Percentiles rank a stretch among this genome's conserved stretches.
Conservation (phyloP, 2,329 filamentous ascomycete species). For the Clarireedia homoeocarpa region DNA sequence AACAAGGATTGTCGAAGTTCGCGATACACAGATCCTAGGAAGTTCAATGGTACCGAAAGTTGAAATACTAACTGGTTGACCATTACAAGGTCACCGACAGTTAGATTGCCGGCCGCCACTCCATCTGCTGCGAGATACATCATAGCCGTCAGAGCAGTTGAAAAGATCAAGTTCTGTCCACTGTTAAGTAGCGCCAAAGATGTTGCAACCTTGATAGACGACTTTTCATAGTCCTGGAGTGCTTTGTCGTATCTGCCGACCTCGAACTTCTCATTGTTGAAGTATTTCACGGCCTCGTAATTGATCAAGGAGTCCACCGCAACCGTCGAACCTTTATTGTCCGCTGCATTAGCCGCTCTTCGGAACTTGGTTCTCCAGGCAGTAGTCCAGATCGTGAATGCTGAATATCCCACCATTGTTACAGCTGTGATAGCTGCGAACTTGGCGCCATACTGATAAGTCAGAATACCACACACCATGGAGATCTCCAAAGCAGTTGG, state of each 20-base stretch:
- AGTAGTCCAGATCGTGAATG: constrained; percentile 95
- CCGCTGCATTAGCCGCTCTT: constrained; percentile 88
- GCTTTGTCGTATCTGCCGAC: constrained; percentile 84
- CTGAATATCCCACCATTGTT: constrained; percentile 90
- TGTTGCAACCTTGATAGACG: constrained; percentile 93
- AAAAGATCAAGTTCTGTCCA: constrained; percentile 96
- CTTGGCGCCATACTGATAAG: constrained; percentile 86
- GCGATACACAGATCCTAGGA: constrained; percentile 94
- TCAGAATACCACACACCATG: constrained; percentile 93
- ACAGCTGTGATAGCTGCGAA: constrained; percentile 85
- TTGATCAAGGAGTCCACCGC: constrained; percentile 97
- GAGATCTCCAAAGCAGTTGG: constrained; percentile 90
- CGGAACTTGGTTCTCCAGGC: constrained; percentile 97
- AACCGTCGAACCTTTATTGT: constrained; percentile 91
- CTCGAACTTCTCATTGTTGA: constrained; percentile 97
- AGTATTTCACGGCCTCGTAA: constrained; percentile 98
- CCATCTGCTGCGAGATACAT: constrained; percentile 95
- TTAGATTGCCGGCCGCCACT: constrained; percentile 71
- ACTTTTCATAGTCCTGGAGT: constrained; percentile 78
- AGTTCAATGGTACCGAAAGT: constrained; percentile 92
- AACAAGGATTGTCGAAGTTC: constrained; percentile 89
- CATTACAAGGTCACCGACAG: constrained; percentile 95
- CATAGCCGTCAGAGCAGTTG: constrained; percentile 86
- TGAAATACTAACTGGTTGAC: constrained; percentile 99
- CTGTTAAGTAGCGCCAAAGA: constrained; percentile 89